Conservation (phyloP, 108 stramenopile species). For the Cyclostephanos invisitatus region DNA sequence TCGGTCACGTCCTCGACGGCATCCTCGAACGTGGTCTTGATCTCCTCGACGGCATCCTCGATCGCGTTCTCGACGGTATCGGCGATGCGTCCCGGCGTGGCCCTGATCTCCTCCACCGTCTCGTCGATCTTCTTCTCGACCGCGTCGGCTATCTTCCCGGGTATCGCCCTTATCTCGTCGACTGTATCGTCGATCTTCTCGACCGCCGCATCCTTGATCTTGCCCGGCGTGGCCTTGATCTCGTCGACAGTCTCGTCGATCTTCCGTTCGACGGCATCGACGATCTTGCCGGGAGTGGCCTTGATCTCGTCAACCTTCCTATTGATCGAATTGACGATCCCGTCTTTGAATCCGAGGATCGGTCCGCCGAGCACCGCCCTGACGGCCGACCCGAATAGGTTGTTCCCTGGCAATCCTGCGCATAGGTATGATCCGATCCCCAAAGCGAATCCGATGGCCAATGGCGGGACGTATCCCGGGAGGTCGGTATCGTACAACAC, state of each 20-base stretch:
- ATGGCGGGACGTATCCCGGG: conserved; percentile 51
- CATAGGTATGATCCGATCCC: conserved; percentile 41
- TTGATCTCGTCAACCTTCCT: conserved; percentile 37
- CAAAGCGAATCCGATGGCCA: conserved; percentile 38
- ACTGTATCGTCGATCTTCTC: conserved; percentile 57
- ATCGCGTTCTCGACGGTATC: conserved; percentile 58
- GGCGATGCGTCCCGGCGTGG: conserved; percentile 70
- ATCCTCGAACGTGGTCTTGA: conserved; percentile 60
- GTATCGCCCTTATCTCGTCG: conserved; percentile 60
- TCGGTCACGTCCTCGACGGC: conserved; percentile 56
- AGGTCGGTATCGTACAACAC: conserved; percentile 29
- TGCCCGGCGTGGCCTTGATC: conserved; percentile 52
- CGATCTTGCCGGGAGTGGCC: conserved; percentile 35
- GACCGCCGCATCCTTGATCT: conserved; percentile 36
- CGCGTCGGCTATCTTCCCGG: conserved; percentile 45
- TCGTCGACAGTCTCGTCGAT: conserved; percentile 61
- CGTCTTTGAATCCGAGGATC: conserved; percentile 22
- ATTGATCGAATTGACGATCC: conserved; percentile 27
- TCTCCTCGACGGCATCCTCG: conserved; percentile 56
- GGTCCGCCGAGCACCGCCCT: conserved; percentile 52
- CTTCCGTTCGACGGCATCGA: conserved; percentile 43
- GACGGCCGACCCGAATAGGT: conserved; percentile 41
- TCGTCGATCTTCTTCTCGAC: conserved; percentile 56
- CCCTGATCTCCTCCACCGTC: conserved; percentile 65
- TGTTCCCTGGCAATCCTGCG: conserved; percentile 31